Conservation (phyloP, 2,329 filamentous ascomycete species). For the Penicillium fuscoglaucum region DNA sequence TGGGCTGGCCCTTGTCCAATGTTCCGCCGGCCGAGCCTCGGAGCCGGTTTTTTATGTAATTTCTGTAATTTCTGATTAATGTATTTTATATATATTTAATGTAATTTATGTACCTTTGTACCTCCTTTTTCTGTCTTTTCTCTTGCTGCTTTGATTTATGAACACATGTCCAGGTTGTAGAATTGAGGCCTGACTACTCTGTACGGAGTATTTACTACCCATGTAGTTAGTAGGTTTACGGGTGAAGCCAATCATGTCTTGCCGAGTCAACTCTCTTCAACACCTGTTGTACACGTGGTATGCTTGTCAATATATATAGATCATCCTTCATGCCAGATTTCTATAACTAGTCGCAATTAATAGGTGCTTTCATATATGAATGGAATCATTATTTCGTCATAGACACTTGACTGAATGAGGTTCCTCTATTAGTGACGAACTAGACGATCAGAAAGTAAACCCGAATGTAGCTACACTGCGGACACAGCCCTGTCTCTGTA, state of each 20-base stretch:
- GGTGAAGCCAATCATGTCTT: not conserved
- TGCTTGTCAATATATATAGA: not conserved
- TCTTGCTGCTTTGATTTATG: not conserved
- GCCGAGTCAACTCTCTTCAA: not conserved
- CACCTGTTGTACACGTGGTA: not conserved
- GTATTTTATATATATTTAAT: not conserved
- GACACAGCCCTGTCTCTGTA: no score
- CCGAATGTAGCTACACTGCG: not conserved
- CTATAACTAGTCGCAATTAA: not conserved
- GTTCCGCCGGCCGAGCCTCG: conserved; percentile 24
- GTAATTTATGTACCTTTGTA: not conserved
- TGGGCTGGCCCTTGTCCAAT: conserved; percentile 3
- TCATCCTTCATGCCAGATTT: not conserved
- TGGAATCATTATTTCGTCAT: not conserved
- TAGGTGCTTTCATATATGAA: no score
- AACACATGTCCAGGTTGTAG: not conserved
- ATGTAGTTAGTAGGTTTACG: not conserved
- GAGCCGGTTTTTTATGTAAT: conserved; percentile 12
- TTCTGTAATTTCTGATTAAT: not conserved
- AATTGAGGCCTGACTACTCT: not conserved
- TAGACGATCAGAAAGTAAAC: not conserved
- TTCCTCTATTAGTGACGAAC: not conserved
- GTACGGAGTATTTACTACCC: no score
- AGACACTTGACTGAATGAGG: not conserved
- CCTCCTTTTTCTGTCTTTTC: not conserved